Conservation (phyloP, 2,329 filamentous ascomycete genomes). For the Aspergillus sp. region DNA sequence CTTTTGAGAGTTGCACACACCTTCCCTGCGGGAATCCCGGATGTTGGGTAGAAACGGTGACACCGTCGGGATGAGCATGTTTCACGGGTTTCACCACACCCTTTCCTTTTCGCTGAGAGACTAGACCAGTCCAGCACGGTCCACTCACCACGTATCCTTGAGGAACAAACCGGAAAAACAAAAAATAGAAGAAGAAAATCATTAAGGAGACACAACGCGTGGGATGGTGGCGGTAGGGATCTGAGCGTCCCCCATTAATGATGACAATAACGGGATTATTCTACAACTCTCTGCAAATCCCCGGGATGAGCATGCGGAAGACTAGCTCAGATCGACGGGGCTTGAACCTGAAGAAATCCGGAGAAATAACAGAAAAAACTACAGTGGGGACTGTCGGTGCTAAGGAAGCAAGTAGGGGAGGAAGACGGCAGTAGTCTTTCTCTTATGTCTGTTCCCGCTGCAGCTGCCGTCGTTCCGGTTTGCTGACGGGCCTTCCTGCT, state of each 20-base stretch:
- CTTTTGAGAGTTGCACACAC: neutral
- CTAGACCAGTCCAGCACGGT: too few species aligned
- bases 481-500: constrained; percentile 7
- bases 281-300: too few species aligned
- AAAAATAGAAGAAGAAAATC: neutral
- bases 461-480: constrained; percentile 13
- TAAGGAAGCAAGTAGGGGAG: neutral
- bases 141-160: too few species aligned
- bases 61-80: neutral
- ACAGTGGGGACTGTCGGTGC: neutral
- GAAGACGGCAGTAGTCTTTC: neutral
- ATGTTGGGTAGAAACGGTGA: constrained; percentile 5
- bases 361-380: neutral
- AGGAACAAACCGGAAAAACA: neutral
- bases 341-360: neutral
- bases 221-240: neutral
- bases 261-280: too few species aligned
- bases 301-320: too few species aligned
- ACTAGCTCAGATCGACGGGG: neutral
- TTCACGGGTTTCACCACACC: too few species aligned
- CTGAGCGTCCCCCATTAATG: too few species aligned
- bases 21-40: neutral
- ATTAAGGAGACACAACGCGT: neutral
- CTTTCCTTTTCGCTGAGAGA: too few species aligned
- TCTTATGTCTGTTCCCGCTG: constrained; percentile 17